Evolutionary conservation across 352 stramenopile species (phyloP).

Genomic region (Phytophthora crassamura): DNA sequence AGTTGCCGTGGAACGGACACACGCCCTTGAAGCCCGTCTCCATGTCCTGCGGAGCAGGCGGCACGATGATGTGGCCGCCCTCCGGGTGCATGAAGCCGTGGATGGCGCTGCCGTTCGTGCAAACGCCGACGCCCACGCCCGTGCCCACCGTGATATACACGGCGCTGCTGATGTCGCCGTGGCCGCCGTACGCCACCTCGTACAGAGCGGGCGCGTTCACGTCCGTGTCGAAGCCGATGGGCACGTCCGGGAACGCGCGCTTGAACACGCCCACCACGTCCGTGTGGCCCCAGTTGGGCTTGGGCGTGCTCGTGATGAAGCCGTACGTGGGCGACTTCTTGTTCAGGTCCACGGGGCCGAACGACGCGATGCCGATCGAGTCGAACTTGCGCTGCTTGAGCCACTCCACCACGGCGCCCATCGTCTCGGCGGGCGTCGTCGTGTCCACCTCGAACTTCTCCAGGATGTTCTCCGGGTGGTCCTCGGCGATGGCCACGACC

Average conservation of each 20-base stretch:
- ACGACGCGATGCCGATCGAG: slow-evolving; percentile 93
- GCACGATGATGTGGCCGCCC: slow-evolving; percentile 85
- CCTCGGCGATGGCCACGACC: slow-evolving; percentile 91
- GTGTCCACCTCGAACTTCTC: slow-evolving; percentile 85
- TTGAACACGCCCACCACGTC: slow-evolving; percentile 79
- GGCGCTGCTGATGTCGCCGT: slow-evolving; percentile 76
- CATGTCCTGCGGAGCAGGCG: slow-evolving; percentile 75
- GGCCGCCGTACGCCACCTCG: slow-evolving; percentile 89
- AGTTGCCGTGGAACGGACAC: slow-evolving; percentile 92
- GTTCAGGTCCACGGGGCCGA: slow-evolving; percentile 93
- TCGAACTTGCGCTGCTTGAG: slow-evolving; percentile 85
- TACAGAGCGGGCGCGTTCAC: slow-evolving; percentile 97
- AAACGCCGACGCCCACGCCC: slow-evolving; percentile 95
- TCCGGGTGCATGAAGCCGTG: slow-evolving; percentile 97
- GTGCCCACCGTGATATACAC: slow-evolving; percentile 98
- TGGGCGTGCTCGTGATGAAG: slow-evolving; percentile 96
- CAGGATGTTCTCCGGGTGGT: slow-evolving; percentile 90
- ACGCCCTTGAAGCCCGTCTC: slow-evolving; percentile 78
- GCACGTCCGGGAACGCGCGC: slow-evolving; percentile 71
- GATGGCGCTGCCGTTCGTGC: slow-evolving; percentile 91
- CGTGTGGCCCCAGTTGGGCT: slow-evolving; percentile 92
- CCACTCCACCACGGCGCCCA: slow-evolving; percentile 81
- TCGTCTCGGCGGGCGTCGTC: slow-evolving; percentile 87
- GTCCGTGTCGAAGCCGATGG: slow-evolving; percentile 96
- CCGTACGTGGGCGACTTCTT: slow-evolving; percentile 87